phyloP scores from a whole-genome alignment of 129 eudicot genomes.

The Helichrysum umbraculigerum region DNA sequence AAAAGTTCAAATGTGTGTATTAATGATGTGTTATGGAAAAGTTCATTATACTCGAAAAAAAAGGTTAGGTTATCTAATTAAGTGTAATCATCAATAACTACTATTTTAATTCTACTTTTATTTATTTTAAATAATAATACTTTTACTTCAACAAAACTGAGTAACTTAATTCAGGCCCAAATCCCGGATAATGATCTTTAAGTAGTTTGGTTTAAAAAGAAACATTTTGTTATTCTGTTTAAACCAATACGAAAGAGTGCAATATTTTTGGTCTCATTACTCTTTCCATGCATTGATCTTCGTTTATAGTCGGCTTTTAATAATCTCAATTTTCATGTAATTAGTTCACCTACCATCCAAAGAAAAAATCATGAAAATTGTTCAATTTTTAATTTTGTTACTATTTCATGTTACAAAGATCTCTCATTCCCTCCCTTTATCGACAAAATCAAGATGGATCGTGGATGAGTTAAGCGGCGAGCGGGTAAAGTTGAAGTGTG shows the following conservation, averaged over 20 bases:
- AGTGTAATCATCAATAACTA: not conserved
- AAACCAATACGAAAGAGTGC: not conserved
- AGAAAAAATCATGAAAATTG: constrained; percentile 23
- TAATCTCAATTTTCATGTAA: constrained; percentile 21
- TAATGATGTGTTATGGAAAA: no score
- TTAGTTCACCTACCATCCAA: constrained; percentile 11
- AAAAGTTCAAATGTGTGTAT: no score
- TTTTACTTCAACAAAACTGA: not conserved
- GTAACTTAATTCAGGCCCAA: constrained; percentile 14
- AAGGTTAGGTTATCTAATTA: not conserved
- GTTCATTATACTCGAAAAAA: no score
- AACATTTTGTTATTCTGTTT: constrained; percentile 2
- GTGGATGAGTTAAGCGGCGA: constrained; percentile 40
- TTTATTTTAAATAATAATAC: not conserved
- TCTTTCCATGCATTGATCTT: constrained; percentile 14
- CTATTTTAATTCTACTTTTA: not conserved
- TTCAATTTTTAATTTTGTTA: constrained; percentile 13
- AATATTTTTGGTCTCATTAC: not conserved
- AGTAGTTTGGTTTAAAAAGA: not conserved
- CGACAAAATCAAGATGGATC: constrained; percentile 64
- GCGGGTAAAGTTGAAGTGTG: constrained; percentile 58
- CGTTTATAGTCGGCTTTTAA: not conserved
- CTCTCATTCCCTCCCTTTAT: constrained; percentile 46
- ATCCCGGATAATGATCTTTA: constrained; percentile 1
- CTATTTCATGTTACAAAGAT: not conserved